These are phyloP conservation scores for Yarrowia bubula DNA, from an alignment of 805 yeast genomes.

Conservation along the genomic window DNA sequence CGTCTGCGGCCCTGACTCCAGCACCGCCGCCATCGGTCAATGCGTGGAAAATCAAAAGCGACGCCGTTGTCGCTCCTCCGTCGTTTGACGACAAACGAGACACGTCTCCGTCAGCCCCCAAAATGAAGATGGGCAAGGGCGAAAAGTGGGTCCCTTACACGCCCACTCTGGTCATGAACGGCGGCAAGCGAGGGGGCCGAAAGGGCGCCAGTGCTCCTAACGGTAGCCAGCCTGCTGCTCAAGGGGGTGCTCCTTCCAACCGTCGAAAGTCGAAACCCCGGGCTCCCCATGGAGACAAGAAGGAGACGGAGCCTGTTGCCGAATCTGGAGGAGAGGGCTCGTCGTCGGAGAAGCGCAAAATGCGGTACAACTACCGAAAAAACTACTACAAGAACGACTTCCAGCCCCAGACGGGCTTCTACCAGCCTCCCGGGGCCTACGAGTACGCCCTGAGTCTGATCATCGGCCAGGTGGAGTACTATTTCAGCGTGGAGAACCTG, in stretches of 20 bases:
- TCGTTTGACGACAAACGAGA: conserved; percentile 20
- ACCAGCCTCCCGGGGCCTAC: conserved; percentile 30
- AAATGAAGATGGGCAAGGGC: conserved; percentile 42
- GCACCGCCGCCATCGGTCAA: conserved; percentile 63
- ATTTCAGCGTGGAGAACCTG: conserved; percentile 83
- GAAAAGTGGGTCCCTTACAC: conserved; percentile 75
- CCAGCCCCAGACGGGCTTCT: conserved; percentile 2
- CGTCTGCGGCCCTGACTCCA: conserved; percentile 47
- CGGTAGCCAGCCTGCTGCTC: neutral
- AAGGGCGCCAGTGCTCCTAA: neutral
- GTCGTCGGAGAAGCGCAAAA: conserved; percentile 16
- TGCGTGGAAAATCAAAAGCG: conserved; percentile 52
- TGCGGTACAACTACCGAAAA: conserved; percentile 31
- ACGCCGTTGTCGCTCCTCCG: conserved; percentile 29
- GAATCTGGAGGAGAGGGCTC: neutral
- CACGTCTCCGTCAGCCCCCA: conserved; percentile 18
- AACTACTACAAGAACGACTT: conserved; percentile 29
- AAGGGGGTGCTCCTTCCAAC: neutral
- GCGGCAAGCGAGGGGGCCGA: conserved; percentile 21
- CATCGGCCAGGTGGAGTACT: conserved; percentile 76
- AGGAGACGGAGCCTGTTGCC: neutral
- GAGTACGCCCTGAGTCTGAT: conserved; percentile 37
- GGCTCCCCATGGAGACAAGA: conserved; percentile 24
- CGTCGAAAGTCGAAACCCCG: conserved; percentile 14
- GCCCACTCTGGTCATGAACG: conserved; percentile 51